Conservation (phyloP, 2,329 filamentous ascomycete genomes). For the Penicillium sp. region DNA sequence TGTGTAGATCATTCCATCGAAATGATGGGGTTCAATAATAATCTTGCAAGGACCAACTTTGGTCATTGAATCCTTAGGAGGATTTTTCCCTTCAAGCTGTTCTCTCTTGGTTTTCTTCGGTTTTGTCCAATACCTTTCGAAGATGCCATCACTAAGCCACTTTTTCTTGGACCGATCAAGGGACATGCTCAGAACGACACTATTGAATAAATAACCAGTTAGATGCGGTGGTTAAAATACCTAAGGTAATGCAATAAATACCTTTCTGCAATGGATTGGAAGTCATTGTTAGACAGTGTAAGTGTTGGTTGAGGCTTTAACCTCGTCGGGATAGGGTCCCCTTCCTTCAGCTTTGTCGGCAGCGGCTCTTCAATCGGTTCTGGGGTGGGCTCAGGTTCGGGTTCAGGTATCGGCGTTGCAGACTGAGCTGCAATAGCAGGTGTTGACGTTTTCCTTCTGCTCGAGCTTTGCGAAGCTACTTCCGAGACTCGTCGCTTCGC, state of each 20-base stretch:
- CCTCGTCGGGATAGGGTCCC: slow-evolving; percentile 52
- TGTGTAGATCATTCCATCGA: slow-evolving; percentile 55
- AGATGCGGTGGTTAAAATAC: slow-evolving; percentile 13
- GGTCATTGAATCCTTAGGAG: slow-evolving; percentile 50
- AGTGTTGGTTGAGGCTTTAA: slow-evolving; percentile 45
- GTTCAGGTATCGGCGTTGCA: slow-evolving; percentile 23
- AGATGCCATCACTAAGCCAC: slow-evolving; percentile 53
- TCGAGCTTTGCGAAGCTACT: slow-evolving; percentile 27
- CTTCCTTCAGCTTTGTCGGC: slow-evolving; percentile 52
- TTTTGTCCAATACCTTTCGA: slow-evolving; percentile 57
- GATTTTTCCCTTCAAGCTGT: slow-evolving; percentile 44
- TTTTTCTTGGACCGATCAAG: slow-evolving; percentile 57
- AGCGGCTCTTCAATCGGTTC: slow-evolving; percentile 39
- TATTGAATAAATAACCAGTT: slow-evolving; percentile 21
- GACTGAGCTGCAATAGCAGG: slow-evolving; percentile 25
- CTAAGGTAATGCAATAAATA: slow-evolving; percentile 18
- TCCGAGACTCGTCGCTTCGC: slow-evolving; percentile 42
- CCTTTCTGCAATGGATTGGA: slow-evolving; percentile 58
- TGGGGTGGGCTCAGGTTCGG: slow-evolving; percentile 24
- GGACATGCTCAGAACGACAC: slow-evolving; percentile 55
- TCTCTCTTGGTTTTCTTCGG: slow-evolving; percentile 54
- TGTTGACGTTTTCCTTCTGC: slow-evolving; percentile 28
- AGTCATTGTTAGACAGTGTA: slow-evolving; percentile 49
- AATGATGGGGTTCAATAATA: slow-evolving; percentile 60
- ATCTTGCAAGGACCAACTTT: slow-evolving; percentile 57